Evolutionary conservation across 2,329 filamentous ascomycete species (phyloP), one percentile per base, ranked within the genome.

Genomic region (Exophiala phaeomuriformis): DNA sequence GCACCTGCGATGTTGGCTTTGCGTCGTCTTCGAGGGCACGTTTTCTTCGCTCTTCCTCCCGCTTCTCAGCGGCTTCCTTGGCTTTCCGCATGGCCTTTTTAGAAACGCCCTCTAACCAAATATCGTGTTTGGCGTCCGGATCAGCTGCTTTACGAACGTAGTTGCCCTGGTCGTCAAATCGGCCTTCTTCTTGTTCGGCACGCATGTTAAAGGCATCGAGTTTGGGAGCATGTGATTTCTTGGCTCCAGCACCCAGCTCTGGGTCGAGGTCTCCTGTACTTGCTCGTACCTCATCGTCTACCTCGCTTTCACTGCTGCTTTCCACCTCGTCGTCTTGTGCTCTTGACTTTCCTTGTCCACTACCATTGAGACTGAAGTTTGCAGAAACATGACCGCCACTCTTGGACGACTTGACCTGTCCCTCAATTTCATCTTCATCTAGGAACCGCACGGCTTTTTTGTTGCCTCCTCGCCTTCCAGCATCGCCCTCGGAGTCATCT

Each of bases 171-270:
- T 93, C 86, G 67, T 98, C 93, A 64, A 96, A 98, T 7, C 83
- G 80, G 1, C 93, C 93, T 63, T 97, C 91, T 65, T 97, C 90
- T 68, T 94, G 84, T 69, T 98, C 93, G 8, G 81, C 75, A 55
- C 82, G 83, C 77, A 98, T 87, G 66, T 98, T 97, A 77, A 98
- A 98, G 2, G 91, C 91, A 69, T 97, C 93, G 4, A 98, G 79
- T 68, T 93, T 88, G 1, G 93, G 93, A 1, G 93, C 93, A 69
- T 96, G 89, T 64, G 84, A 87, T 73, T 96, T 97, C 63, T 94
- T 85, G 1, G 87, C 86, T 9, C 93, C 93, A 1, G 88, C 85
- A 1, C 93, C 93, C 4, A 98, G 77, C 68, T 98, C 93, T 51
- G 90, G 85, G 62, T 96, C 93, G 10, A 95, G 67, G 12, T 82